Conservation (phyloP, 2,329 filamentous ascomycete species). For the Aspergillus sp. region DNA sequence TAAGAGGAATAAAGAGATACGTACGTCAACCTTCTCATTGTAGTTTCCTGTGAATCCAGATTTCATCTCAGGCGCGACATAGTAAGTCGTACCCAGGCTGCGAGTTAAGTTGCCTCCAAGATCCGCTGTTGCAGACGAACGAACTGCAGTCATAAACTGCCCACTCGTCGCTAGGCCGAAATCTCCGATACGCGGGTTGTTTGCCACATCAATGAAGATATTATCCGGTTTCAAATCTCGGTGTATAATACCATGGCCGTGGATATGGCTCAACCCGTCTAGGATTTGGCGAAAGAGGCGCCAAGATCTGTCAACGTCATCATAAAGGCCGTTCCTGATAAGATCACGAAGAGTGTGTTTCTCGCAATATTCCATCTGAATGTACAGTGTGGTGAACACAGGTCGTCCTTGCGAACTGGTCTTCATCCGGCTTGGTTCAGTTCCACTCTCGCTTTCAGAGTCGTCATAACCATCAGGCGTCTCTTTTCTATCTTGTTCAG, state of each 20-base stretch:
- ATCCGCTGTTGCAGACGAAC: conserved; percentile 29
- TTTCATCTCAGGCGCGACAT: conserved; percentile 86
- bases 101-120: conserved; percentile 40
- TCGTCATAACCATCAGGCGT: conserved; percentile 15
- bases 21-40: conserved; percentile 83
- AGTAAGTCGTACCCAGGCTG: conserved; percentile 72
- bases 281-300: conserved; percentile 83
- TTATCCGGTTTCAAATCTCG: conserved; percentile 96
- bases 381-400: conserved; percentile 74
- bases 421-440: conserved; percentile 35
- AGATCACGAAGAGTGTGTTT: conserved; percentile 85
- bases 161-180: conserved; percentile 91
- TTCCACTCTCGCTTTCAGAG: conserved; percentile 20
- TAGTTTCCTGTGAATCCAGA: conserved; percentile 70
- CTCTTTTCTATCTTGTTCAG: conserved; percentile 26
- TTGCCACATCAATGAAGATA: conserved; percentile 84
- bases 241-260: conserved; percentile 85
- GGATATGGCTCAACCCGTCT: conserved; percentile 84
- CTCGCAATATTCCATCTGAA: conserved; percentile 98
- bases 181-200: conserved; percentile 92
- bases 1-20: conserved; percentile 22
- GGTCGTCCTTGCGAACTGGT: conserved; percentile 47
- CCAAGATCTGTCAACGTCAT: conserved; percentile 75
- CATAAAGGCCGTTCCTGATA: conserved; percentile 67
- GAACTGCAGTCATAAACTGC: conserved; percentile 46